Conservation (phyloP, 2,329 filamentous ascomycete genomes). For the Dothistroma pini region DNA sequence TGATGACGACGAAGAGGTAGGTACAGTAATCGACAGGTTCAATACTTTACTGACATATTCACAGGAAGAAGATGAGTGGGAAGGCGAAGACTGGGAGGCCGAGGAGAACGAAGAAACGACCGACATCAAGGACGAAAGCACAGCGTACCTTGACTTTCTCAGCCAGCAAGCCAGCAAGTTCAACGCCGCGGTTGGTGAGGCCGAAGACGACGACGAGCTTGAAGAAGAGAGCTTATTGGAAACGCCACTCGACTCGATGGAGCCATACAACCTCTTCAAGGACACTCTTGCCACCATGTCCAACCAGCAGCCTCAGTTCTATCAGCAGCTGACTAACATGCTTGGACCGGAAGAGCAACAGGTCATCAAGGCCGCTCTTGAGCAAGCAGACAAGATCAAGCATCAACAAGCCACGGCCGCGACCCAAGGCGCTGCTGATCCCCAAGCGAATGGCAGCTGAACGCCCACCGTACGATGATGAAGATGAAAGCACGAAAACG, state of each 20-base stretch:
- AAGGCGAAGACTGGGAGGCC: conserved; percentile 65
- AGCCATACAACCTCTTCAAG: conserved; percentile 89
- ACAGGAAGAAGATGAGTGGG: conserved; percentile 72
- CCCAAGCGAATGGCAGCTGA: conserved; percentile 17
- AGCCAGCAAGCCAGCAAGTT: conserved; percentile 64
- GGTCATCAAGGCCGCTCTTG: conserved; percentile 73
- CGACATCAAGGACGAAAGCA: conserved; percentile 81
- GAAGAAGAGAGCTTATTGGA: conserved; percentile 92
- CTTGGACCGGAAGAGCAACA: conserved; percentile 76
- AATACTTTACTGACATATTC: conserved; percentile 8
- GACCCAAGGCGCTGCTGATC: conserved; percentile 1
- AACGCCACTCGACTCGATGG: conserved; percentile 89
- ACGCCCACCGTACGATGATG: background rate
- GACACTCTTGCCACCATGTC: conserved; percentile 78
- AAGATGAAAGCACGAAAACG: background rate
- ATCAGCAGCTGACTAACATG: conserved; percentile 72
- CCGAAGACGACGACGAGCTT: conserved; percentile 76
- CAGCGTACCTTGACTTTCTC: conserved; percentile 91
- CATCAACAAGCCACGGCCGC: conserved; percentile 22
- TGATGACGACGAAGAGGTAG: conserved; percentile 61
- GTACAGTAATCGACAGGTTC: background rate
- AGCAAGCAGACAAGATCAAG: conserved; percentile 60
- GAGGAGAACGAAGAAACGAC: conserved; percentile 61
- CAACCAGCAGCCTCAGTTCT: conserved; percentile 86
- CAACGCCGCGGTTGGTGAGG: conserved; percentile 55